These are phyloP conservation scores for Vaccinium corymbosum DNA, from an alignment of 148 eudicot genomes.

Conservation along the genomic window DNA sequence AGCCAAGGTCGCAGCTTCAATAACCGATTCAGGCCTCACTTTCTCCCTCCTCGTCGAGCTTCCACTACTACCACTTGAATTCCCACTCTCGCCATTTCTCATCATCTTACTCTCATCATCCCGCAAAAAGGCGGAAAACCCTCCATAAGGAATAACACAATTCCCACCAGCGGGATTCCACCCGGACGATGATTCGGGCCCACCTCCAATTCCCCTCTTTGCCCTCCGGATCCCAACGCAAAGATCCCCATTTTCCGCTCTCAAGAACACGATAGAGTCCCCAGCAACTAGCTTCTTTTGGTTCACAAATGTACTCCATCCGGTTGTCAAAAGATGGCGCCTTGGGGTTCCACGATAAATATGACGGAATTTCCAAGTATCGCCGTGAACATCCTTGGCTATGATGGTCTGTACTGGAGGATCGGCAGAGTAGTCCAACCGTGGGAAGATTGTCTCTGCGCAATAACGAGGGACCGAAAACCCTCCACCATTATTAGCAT, in stretches of 20 bases:
- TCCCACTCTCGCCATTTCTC: slow-evolving; percentile 41
- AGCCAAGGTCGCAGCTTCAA: slow-evolving; percentile 63
- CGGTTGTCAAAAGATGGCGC: slow-evolving; percentile 86
- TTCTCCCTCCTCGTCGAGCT: slow-evolving; percentile 34
- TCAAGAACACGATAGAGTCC: slow-evolving; percentile 86
- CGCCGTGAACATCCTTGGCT: slow-evolving; percentile 94
- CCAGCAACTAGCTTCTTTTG: slow-evolving; percentile 91
- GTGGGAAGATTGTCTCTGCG: slow-evolving; percentile 90
- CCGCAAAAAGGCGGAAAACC: slow-evolving; percentile 59
- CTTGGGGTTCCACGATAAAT: slow-evolving; percentile 92
- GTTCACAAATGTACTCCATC: slow-evolving; percentile 97
- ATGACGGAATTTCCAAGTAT: slow-evolving; percentile 86
- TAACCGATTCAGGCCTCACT: slow-evolving; percentile 59
- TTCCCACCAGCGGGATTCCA: slow-evolving; percentile 60
- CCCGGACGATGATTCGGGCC: slow-evolving; percentile 55
- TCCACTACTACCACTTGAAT: slow-evolving; percentile 19
- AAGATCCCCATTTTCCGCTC: slow-evolving; percentile 82
- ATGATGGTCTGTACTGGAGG: slow-evolving; percentile 90
- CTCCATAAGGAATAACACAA: slow-evolving; percentile 40
- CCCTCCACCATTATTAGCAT: slow-evolving; percentile 96
- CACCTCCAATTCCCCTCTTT: slow-evolving; percentile 66
- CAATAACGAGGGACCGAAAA: slow-evolving; percentile 93
- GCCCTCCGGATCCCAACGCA: slow-evolving; percentile 89
- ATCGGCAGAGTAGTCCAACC: slow-evolving; percentile 72
- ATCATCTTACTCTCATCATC: slow-evolving; percentile 50